Percentiles rank a stretch among this genome's conserved stretches.
phyloP scores from a whole-genome alignment of 2,329 filamentous ascomycete genomes.

The Penicillium italicum region DNA sequence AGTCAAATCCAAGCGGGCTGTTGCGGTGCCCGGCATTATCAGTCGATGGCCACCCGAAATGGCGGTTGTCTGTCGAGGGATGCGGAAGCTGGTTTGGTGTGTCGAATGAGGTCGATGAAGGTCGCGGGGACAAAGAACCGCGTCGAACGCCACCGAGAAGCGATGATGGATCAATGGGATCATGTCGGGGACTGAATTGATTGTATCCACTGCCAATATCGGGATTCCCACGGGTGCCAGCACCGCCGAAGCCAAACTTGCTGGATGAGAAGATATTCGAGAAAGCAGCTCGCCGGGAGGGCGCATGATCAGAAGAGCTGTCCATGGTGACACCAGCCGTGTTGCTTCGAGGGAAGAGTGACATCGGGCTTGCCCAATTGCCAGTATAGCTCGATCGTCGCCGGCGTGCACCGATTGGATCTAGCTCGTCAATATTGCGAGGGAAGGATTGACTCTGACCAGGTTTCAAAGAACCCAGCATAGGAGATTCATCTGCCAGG shows the following conservation, averaged over 20 bases:
- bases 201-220: conserved; percentile 43
- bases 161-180: conserved; percentile 46
- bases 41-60: conserved; percentile 63
- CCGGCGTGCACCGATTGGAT: conserved; percentile 49
- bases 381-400: conserved; percentile 57
- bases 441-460: conserved; percentile 64
- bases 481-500: conserved; percentile 55
- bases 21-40: conserved; percentile 54
- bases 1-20: conserved; percentile 52
- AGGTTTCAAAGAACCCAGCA: conserved; percentile 56
- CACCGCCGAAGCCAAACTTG: conserved; percentile 37
- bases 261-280: conserved; percentile 44
- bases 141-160: conserved; percentile 43
- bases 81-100: conserved; percentile 59
- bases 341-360: conserved; percentile 46
- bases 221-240: conserved; percentile 30
- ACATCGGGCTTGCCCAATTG: conserved; percentile 52
- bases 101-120: conserved; percentile 55
- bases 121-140: conserved; percentile 46
- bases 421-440: conserved; percentile 50
- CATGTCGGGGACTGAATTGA: conserved; percentile 46
- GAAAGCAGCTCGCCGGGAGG: conserved; percentile 41
- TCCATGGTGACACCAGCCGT: conserved; percentile 42
- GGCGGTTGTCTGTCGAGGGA: conserved; percentile 73
- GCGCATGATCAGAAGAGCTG: conserved; percentile 40